Evolutionary conservation across 148 eudicot genomes (phyloP), one percentile per base, ranked within the genome.

Genomic region (Beta vulgaris): DNA sequence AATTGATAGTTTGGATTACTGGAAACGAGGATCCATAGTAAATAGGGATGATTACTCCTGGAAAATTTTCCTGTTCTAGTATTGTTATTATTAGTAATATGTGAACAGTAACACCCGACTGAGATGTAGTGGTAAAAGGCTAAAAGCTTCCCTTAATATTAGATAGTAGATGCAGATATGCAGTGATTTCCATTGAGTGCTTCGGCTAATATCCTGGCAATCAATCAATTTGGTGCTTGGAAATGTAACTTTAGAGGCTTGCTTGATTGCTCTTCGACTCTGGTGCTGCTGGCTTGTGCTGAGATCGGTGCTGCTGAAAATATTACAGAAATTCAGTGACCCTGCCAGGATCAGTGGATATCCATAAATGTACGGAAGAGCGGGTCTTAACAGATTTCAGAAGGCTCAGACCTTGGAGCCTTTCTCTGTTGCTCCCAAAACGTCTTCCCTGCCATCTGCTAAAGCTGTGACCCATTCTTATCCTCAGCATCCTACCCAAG

Each of bases 351-450:
- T 55, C 28, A 8, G 60, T n/a, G 31, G 60, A 25, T 55, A 48
- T 48, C 31, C 7, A 34, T 61, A 61, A 60, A 94, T 94, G 98
- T 94, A 94, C 63, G 97, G 98, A 60, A 86, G 97, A 82, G 70
- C 88, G 54, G 97, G 98, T 42, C 95, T 93, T 51, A 97, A 93
- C 64, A 90, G 97, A 73, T 94, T 94, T 76, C 91, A 87, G 79
- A 94, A 94, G 85, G 98, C 96, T 18, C 87, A 94, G 78, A 64
- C 98, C 13, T 81, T 81, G 65, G 97, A 94, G 80, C 98, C 98
- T 16, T 94, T 94, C 64, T 78, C 93, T 3, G 91, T 94, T 26
- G 60, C 87, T 34, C 40, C 87, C 72, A 86, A 85, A 81, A 37
- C 79, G 29, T 68, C 82, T 57, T 46, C 84, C 7, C 76, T 73